Percentiles rank a stretch among this genome's conserved stretches.
Conservation (phyloP, 208 protist species). For the Angomonas ambiguus region DNA sequence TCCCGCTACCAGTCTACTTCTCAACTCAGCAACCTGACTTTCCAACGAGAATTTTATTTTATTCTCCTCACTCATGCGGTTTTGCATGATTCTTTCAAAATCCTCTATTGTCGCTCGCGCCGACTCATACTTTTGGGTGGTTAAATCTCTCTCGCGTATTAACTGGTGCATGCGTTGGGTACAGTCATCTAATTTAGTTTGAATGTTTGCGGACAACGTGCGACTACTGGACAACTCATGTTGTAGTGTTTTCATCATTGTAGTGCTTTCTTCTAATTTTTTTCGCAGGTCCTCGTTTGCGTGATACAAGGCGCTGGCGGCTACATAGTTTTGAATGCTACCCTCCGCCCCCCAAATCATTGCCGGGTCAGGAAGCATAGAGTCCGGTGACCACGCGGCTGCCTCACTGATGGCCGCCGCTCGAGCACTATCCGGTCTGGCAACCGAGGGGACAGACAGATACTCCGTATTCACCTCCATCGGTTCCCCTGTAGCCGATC, state of each 20-base stretch:
- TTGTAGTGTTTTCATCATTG: slow-evolving; percentile 58
- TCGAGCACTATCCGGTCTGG: slow-evolving; percentile 26
- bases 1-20: slow-evolving; percentile 64
- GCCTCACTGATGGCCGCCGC: slow-evolving; percentile 26
- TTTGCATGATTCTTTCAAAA: slow-evolving; percentile 58
- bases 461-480: slow-evolving; percentile 21
- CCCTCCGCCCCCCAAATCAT: slow-evolving; percentile 88
- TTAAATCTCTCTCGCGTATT: slow-evolving; percentile 77
- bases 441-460: slow-evolving; percentile 41
- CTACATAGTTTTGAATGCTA: slow-evolving; percentile 74
- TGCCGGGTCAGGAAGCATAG: slow-evolving; percentile 63
- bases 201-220: slow-evolving; percentile 22
- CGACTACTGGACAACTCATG: slow-evolving; percentile 63
- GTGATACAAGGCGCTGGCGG: slow-evolving; percentile 76
- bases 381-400: slow-evolving; percentile 27
- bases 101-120: slow-evolving; percentile 42
- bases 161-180: slow-evolving; percentile 79
- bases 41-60: slow-evolving; percentile 64
- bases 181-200: slow-evolving; percentile 52
- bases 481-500: neutral
- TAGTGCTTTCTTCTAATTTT: slow-evolving; percentile 66
- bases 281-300: slow-evolving; percentile 84
- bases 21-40: slow-evolving; percentile 70
- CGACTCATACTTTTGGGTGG: slow-evolving; percentile 55
- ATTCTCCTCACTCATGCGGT: slow-evolving; percentile 54